Conservation (phyloP, 108 stramenopile genomes). For the Cylindrotheca fusiformis region DNA sequence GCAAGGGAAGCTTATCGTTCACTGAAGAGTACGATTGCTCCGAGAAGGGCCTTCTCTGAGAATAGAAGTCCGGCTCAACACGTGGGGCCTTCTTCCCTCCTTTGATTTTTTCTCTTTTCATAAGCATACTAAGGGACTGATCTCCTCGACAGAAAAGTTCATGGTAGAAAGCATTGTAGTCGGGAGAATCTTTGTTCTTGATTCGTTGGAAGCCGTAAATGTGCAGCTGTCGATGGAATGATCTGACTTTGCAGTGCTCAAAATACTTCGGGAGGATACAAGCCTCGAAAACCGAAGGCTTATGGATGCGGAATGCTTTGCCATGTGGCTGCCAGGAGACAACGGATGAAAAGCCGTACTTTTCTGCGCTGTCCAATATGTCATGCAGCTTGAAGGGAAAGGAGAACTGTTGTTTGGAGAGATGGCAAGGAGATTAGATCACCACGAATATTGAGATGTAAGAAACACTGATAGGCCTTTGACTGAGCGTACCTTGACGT, state of each 20-base stretch:
- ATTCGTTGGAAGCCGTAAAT: conserved; percentile 22
- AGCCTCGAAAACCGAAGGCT: conserved; percentile 57
- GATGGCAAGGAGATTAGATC: too few species aligned
- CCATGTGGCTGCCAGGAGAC: conserved; percentile 70
- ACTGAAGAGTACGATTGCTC: too few species aligned
- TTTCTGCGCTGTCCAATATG: conserved; percentile 46
- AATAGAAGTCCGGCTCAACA: conserved; percentile 11
- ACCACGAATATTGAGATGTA: too few species aligned
- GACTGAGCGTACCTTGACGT: too few species aligned
- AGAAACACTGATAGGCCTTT: too few species aligned
- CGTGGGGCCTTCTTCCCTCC: conserved; percentile 3
- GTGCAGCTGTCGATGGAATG: conserved; percentile 30
- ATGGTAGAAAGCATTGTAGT: conserved; percentile 12
- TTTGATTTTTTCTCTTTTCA: conserved; percentile 18
- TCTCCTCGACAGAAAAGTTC: conserved; percentile 11
- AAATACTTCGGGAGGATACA: conserved; percentile 65
- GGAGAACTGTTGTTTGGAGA: too few species aligned
- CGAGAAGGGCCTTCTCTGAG: too few species aligned
- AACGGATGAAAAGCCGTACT: conserved; percentile 25
- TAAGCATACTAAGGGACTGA: not conserved
- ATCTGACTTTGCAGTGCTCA: conserved; percentile 21
- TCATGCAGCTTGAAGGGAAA: conserved; percentile 60
- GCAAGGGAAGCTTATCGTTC: too few species aligned
- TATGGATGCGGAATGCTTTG: conserved; percentile 55
- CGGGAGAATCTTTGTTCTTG: conserved; percentile 1